Evolutionary conservation across 352 stramenopile species (phyloP).

Genomic region (Thalassiosira oceanica): DNA sequence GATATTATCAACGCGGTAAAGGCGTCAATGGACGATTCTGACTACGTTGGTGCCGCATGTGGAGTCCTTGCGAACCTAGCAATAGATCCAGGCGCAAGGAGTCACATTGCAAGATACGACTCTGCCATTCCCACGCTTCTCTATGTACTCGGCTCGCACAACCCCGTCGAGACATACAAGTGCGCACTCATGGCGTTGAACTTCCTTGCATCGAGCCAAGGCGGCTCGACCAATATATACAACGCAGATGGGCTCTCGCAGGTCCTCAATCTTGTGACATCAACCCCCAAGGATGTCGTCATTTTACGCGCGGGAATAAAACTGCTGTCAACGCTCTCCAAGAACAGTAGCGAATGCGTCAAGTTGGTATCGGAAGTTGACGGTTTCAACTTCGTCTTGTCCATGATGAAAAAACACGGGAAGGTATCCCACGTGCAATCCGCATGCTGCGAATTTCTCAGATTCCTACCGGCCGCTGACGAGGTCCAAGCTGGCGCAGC

Average conservation of each 20-base stretch:
- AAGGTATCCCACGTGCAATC: slow-evolving; percentile 5
- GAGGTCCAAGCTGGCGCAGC: slow-evolving; percentile 6
- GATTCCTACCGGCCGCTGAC: slow-evolving; percentile 9
- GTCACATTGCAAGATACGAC: slow-evolving; percentile 12
- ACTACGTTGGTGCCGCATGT: slow-evolving; percentile 14
- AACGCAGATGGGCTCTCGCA: slow-evolving; percentile 4
- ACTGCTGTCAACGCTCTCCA: slow-evolving; percentile 11
- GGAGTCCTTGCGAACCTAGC: slow-evolving; percentile 19
- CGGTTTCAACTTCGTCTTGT: slow-evolving; percentile 16
- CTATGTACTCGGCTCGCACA: background rate
- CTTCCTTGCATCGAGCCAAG: slow-evolving; percentile 5
- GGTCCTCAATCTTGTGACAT: slow-evolving; percentile 3
- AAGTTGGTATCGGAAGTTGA: background rate
- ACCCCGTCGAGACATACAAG: background rate
- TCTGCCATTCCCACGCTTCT: slow-evolving; percentile 6
- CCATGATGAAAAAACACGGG: slow-evolving; percentile 20
- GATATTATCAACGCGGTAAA: slow-evolving; percentile 26
- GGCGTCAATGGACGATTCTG: no score
- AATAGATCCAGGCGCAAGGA: slow-evolving; percentile 9
- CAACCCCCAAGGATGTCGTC: background rate
- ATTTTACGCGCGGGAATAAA: slow-evolving; percentile 8
- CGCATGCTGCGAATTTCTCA: slow-evolving; percentile 5
- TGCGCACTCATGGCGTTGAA: slow-evolving; percentile 16
- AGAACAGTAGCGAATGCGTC: slow-evolving; percentile 3
- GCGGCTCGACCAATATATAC: slow-evolving; percentile 4